Base-by-base conservation (phyloP, 148 eudicot species). In the Dianthus caryophyllus region DNA sequence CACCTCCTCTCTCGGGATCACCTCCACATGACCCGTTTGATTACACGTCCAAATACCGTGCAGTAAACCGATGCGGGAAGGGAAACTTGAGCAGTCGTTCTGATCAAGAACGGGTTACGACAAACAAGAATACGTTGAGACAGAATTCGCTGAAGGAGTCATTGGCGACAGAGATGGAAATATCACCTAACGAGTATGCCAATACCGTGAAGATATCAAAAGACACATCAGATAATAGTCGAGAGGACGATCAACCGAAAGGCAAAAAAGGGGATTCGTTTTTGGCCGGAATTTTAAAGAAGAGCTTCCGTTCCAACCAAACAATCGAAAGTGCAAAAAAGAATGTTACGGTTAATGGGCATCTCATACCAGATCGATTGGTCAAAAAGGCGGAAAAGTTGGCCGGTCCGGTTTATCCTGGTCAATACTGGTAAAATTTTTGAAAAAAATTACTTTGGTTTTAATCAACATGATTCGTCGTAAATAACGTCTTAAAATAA, bases 371-470 rank as follows among this genome's bases (percentile, higher is more conserved):
- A 18, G 88, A 87, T 76, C 75, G 81, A 39, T 55, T 81, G 72
- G 78, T 95, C 31, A 90, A 84, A 79, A 95, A 85, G 81, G 99
- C 99, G 49, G 93, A 88, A 75, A 95, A 90, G 75, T 67, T 77
- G 59, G 88, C 99, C 8, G 99, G 99, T 36, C 84, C 89, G 22
- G 71, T 95, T 50, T 78, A 81, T 59, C 94, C 94, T 39, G 99
- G 99, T 66, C 76, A 88, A 52, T 95, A 87, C 79, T 95, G 99
- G 99, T 90, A 84, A 70, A 78, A 55, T 30, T 60, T 66, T 64
- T 20, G 57, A 8, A 39, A 38, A 59, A 46, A 13, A 43, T 47
- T 24, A 26, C 12, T 43, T 15, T 14, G 31, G 27, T 33, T 2
- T 26, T 8, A n/a, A n/a, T n/a, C n/a, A n/a, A n/a, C n/a, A n/a